A percentile compares a stretch with the other conserved stretches of the same genome.
Evolutionary conservation across 1,284 basidiomycete genomes (phyloP).

Genomic region (Pyrrhoderma noxium): DNA sequence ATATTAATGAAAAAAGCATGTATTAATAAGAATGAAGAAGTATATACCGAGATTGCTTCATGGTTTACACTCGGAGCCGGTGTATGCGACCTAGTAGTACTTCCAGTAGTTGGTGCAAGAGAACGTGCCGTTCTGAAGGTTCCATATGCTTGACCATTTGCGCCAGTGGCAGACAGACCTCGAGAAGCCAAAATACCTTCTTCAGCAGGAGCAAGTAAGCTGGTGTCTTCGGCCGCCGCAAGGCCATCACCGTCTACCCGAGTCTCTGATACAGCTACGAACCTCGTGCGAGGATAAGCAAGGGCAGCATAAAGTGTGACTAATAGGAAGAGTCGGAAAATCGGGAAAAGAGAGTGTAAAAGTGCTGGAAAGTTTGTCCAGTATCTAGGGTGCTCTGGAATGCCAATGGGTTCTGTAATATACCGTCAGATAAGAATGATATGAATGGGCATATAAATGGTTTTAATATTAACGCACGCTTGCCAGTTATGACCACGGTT

Average conservation of each 20-base stretch:
- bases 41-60: constrained; percentile 30
- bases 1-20: background rate
- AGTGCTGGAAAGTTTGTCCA: constrained; percentile 35
- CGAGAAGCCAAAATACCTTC: constrained; percentile 33
- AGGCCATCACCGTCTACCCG: constrained; percentile 34
- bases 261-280: constrained; percentile 35
- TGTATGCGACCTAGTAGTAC: constrained; percentile 53
- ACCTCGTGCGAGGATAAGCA: constrained; percentile 52
- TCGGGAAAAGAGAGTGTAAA: constrained; percentile 55
- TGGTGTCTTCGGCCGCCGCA: constrained; percentile 37
- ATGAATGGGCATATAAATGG: constrained; percentile 4
- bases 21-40: no score
- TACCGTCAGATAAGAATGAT: background rate
- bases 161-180: constrained; percentile 39
- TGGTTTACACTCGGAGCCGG: constrained; percentile 44
- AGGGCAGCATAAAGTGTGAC: constrained; percentile 51
- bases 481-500: constrained; percentile 33
- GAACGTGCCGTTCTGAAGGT: constrained; percentile 55
- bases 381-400: constrained; percentile 25
- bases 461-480: constrained; percentile 32
- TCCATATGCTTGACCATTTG: constrained; percentile 60
- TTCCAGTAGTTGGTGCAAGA: constrained; percentile 42
- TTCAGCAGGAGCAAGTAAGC: constrained; percentile 45
- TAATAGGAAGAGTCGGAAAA: constrained; percentile 58
- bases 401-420: constrained; percentile 12